phyloP scores from a whole-genome alignment of 129 eudicot species.

The Artemisia tridentata region DNA sequence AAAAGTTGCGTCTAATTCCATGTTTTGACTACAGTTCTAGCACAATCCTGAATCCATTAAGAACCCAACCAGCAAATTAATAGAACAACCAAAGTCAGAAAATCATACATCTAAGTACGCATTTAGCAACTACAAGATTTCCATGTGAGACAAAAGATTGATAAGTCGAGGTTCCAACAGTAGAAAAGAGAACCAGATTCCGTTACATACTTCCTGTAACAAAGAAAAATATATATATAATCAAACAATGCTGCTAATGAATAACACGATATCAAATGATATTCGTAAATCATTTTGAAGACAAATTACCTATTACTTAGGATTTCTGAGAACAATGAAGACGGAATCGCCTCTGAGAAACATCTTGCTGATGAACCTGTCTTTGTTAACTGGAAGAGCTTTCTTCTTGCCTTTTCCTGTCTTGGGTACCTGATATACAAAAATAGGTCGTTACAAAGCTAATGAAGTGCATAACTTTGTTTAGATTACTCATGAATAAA shows the following conservation, averaged over 20 bases:
- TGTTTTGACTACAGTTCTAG: no score
- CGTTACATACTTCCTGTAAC: slow-evolving; percentile 5
- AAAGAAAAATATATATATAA: neutral
- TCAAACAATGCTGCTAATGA: neutral
- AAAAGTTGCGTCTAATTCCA: no score
- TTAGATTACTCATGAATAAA: neutral
- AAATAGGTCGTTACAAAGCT: neutral
- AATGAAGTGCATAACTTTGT: neutral
- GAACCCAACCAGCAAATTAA: neutral
- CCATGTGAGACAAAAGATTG: neutral
- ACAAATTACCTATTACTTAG: slow-evolving; percentile 28
- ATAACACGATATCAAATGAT: neutral
- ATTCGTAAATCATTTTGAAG: neutral
- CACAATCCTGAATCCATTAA: no score
- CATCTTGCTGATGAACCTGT: slow-evolving; percentile 91
- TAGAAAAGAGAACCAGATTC: neutral
- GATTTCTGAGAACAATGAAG: slow-evolving; percentile 85
- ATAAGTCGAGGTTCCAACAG: slow-evolving; percentile 3
- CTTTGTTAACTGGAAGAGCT: slow-evolving; percentile 86
- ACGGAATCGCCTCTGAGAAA: slow-evolving; percentile 93
- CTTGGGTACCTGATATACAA: slow-evolving; percentile 64
- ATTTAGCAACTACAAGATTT: slow-evolving; percentile 17
- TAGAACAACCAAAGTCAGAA: neutral
- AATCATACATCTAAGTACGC: neutral
- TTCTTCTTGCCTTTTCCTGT: slow-evolving; percentile 96